Evolutionary conservation across 2,329 filamentous ascomycete genomes (phyloP), one percentile per base, ranked within the genome.

Genomic region (Ophiostoma sp.): DNA sequence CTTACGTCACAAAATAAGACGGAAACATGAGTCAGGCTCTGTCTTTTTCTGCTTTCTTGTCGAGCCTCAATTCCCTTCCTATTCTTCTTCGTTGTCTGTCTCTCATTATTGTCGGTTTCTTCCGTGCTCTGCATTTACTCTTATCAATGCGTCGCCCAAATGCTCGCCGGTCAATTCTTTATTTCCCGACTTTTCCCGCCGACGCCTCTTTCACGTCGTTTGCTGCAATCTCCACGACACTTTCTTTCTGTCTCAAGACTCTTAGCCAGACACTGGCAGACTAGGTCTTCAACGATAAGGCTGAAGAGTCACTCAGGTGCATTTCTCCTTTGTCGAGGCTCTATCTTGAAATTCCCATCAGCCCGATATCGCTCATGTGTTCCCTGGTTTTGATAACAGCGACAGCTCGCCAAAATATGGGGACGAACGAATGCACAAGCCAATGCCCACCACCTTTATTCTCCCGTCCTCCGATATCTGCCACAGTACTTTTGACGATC

Each of bases 281-380:
- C 33, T 36, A 36, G 4, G 8, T 59, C 66, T 25, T 57, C 66
- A 31, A 15, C 48, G 48, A 69, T 55, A 69, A 69, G 66, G 66
- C 48, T 69, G 66, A 69, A 69, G 66, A 55, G 48, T 69, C 66
- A 52, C 42, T 45, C 63, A 31, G 3, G 31, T 45, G n/a, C n/a
- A 45, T 22, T 25, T 52, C 25, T 7, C 50, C 9, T 70, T 57
- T 57, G 8, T 59, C 12, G 6, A 45, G n/a, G n/a, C 11, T 57
- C 39, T 57, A 28, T 55, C n/a, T 31, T 17, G 3, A 15, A 15
- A 19, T 59, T 19, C 42, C 50, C 50, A 52, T 36, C 68, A 19
- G 48, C 19, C 48, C 68, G 68, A 70, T 57, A 70, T 70, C 68
- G 68, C 45, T 31, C 59, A 7, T 36, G 1, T 33, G 36, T 8